These are phyloP conservation scores for Pseudocercospora eumusae DNA, from an alignment of 2,329 filamentous ascomycete genomes.

Conservation along the genomic window DNA sequence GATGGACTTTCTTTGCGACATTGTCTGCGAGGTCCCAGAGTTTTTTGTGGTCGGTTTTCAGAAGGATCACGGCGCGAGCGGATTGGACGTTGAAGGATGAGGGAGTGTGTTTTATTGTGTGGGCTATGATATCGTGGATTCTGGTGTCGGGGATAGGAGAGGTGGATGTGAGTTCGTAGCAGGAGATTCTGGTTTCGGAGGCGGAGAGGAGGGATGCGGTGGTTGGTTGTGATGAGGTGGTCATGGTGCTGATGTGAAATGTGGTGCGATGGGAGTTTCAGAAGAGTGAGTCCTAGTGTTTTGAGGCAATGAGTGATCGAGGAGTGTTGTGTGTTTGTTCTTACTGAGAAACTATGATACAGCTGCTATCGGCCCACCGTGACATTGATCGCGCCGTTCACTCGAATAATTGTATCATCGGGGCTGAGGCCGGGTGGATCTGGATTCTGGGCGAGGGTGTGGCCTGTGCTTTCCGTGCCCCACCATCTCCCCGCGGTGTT, in stretches of 20 bases:
- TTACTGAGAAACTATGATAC: neutral
- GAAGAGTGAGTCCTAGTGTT: neutral
- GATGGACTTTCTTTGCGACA: conserved; percentile 65
- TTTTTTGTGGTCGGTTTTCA: conserved; percentile 78
- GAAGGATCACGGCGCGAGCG: conserved; percentile 73
- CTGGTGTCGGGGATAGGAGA: conserved; percentile 70
- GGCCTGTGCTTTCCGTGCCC: neutral
- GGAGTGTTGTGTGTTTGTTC: neutral
- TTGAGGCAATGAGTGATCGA: neutral
- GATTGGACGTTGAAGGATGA: conserved; percentile 86
- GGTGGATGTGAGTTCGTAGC: conserved; percentile 49
- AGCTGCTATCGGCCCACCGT: neutral
- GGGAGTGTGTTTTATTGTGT: conserved; percentile 67
- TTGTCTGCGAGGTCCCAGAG: conserved; percentile 75
- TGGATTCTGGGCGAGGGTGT: neutral
- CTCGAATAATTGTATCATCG: neutral
- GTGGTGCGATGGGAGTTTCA: neutral
- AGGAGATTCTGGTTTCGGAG: conserved; percentile 34
- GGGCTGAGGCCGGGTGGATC: neutral
- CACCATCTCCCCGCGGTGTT: neutral
- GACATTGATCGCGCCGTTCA: neutral
- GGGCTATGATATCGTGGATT: conserved; percentile 62
- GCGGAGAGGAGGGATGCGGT: conserved; percentile 34
- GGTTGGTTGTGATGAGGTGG: conserved; percentile 11
- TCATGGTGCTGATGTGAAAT: neutral